Evolutionary conservation across 2,329 filamentous ascomycete genomes (phyloP).

Genomic region (Gaeumannomyces sp.): DNA sequence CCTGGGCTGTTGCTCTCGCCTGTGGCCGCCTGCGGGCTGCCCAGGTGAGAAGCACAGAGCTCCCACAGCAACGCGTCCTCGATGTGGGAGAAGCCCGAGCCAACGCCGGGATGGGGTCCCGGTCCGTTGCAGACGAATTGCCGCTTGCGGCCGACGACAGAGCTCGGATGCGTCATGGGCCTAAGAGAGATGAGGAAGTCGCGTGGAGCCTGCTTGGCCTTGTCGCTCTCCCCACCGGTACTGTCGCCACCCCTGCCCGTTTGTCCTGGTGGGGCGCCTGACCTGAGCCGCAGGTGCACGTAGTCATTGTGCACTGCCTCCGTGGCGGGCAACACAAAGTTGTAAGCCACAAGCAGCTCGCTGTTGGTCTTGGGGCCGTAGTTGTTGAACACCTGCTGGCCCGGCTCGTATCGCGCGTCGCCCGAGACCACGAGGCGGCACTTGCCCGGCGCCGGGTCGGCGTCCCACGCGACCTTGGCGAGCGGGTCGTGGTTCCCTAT

Average conservation of each 20-base stretch:
- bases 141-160: slow-evolving; percentile 37
- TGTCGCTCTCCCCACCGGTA: slow-evolving; percentile 13
- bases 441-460: slow-evolving; percentile 26
- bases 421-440: slow-evolving; percentile 10
- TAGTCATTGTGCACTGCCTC: slow-evolving; percentile 52
- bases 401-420: slow-evolving; percentile 36
- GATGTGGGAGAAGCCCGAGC: slow-evolving; percentile 39
- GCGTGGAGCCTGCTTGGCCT: slow-evolving; percentile 17
- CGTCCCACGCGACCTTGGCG: slow-evolving; percentile 53
- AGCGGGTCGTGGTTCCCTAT: slow-evolving; percentile 64
- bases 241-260: slow-evolving; percentile 16
- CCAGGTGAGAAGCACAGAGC: slow-evolving; percentile 33
- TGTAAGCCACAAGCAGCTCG: slow-evolving; percentile 59
- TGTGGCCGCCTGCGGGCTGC: slow-evolving; percentile 13
- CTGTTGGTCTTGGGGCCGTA: slow-evolving; percentile 71
- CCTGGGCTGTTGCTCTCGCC: not conserved
- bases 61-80: slow-evolving; percentile 49
- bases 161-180: slow-evolving; percentile 40
- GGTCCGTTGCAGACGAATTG: slow-evolving; percentile 23
- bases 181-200: slow-evolving; percentile 49
- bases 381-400: slow-evolving; percentile 60
- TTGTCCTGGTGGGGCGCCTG: slow-evolving; percentile 16
- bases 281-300: slow-evolving; percentile 46
- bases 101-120: slow-evolving; percentile 8
- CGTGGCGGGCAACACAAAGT: slow-evolving; percentile 48